Conservation (phyloP, 1,284 basidiomycete species). For the Boletus calvinii region DNA sequence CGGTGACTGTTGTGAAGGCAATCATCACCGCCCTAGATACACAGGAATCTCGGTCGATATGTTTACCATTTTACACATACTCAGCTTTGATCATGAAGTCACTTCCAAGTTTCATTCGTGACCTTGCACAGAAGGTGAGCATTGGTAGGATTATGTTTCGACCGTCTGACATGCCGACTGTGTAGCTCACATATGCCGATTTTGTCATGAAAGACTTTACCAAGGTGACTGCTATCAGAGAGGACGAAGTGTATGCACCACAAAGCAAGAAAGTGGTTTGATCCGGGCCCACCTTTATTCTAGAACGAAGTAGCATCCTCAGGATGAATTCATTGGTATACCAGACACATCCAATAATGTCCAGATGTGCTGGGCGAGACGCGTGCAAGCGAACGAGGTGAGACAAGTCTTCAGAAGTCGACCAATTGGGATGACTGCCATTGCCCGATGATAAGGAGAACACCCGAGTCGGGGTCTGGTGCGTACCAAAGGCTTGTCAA, state of each 20-base stretch:
- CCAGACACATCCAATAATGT: not conserved
- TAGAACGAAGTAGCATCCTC: not conserved
- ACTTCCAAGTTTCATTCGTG: constrained; percentile 70
- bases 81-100: constrained; percentile 54
- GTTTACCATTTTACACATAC: constrained; percentile 72
- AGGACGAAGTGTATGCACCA: constrained; percentile 37
- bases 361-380: not conserved
- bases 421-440: not conserved
- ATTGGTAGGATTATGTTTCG: not conserved
- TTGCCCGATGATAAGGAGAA: not conserved
- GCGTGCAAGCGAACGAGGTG: not conserved
- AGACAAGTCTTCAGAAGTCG: not conserved
- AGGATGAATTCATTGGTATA: not conserved
- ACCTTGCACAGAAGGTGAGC: constrained; percentile 70
- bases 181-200: constrained; percentile 48
- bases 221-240: constrained; percentile 46
- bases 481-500: too few species aligned
- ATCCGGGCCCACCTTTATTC: not conserved
- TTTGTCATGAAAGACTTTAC: constrained; percentile 45
- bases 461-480: not conserved
- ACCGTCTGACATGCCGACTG: constrained; percentile 11
- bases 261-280: constrained; percentile 17
- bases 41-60: constrained; percentile 68
- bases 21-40: constrained; percentile 79
- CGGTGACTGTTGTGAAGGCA: constrained; percentile 74